These are phyloP conservation scores for Brettanomyces naardenensis DNA, from an alignment of 805 yeast genomes.

Conservation along the genomic window DNA sequence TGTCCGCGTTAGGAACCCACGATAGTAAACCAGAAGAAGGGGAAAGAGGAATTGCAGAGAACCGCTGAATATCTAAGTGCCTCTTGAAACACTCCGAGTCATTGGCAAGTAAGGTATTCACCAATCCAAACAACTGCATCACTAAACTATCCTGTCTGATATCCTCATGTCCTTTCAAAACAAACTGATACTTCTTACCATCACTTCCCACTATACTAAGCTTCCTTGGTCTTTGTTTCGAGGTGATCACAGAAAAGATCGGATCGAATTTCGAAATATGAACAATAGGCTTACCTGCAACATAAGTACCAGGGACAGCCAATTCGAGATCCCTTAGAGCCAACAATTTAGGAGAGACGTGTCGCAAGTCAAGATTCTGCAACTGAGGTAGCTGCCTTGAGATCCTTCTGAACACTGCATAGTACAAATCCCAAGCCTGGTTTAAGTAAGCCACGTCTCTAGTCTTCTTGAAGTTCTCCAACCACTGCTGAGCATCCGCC, in stretches of 20 bases:
- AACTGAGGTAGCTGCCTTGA: conserved; percentile 84
- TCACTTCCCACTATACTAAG: conserved; percentile 77
- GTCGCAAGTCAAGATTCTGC: conserved; percentile 80
- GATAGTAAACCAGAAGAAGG: conserved; percentile 96
- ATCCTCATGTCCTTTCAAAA: conserved; percentile 94
- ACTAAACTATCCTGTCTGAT: conserved; percentile 95
- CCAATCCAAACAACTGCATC: conserved; percentile 95
- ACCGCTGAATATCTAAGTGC: conserved; percentile 86
- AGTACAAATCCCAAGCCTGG: conserved; percentile 97
- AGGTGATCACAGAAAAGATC: conserved; percentile 76
- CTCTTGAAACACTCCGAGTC: conserved; percentile 96
- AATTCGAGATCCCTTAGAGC: conserved; percentile 72
- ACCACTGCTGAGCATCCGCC: conserved; percentile 91
- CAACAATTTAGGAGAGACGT: conserved; percentile 84
- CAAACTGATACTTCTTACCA: conserved; percentile 80
- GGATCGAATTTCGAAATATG: conserved; percentile 74
- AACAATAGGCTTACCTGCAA: conserved; percentile 72
- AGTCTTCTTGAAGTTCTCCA: conserved; percentile 73
- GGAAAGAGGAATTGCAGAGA: conserved; percentile 89
- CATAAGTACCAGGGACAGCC: conserved; percentile 92
- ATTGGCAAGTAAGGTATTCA: conserved; percentile 77
- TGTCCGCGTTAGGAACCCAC: conserved; percentile 97
- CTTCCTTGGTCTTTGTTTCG: conserved; percentile 93
- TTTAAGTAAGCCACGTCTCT: conserved; percentile 82
- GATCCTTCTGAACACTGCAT: conserved; percentile 86